Conservation (phyloP, 495 filamentous ascomycete species). For the Friedmanniomyces simplex region DNA sequence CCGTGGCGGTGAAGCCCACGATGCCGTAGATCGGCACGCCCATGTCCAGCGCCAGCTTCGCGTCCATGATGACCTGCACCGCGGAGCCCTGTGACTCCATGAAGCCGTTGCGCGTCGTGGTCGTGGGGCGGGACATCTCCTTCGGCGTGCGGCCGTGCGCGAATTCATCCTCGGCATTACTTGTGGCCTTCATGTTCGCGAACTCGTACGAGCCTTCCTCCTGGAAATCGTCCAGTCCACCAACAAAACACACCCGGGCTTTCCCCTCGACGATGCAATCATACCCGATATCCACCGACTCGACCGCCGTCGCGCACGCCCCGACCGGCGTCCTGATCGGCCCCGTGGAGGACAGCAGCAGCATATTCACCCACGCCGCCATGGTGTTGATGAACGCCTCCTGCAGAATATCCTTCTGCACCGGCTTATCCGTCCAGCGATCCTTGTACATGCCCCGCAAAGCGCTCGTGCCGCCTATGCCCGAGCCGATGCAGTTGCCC, state of each 20-base stretch:
- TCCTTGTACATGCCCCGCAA: constrained; percentile 98
- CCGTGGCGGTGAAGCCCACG: constrained; percentile 88
- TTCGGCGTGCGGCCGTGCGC: constrained; percentile 87
- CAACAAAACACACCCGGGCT: constrained; percentile 91
- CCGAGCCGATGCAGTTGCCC: constrained; percentile 95
- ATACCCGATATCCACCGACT: constrained; percentile 94
- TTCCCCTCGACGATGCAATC: constrained; percentile 98
- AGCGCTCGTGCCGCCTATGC: constrained; percentile 87
- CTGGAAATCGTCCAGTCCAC: constrained; percentile 98
- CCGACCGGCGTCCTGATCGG: constrained; percentile 98
- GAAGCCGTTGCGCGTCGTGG: constrained; percentile 92
- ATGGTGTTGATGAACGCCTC: constrained; percentile 99
- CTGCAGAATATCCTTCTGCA: constrained; percentile 97
- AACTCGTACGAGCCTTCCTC: constrained; percentile 99
- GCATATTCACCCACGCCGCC: constrained; percentile 99
- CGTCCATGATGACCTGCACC: constrained; percentile 97
- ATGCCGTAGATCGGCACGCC: constrained; percentile 96
- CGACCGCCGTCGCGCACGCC: constrained; percentile 93
- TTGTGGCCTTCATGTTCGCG: constrained; percentile 99
- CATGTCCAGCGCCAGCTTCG: constrained; percentile 93
- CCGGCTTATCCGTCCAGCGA: constrained; percentile 89
- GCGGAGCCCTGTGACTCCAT: constrained; percentile 99
- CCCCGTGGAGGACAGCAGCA: constrained; percentile 89
- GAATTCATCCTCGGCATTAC: constrained; percentile 92
- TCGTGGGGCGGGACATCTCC: constrained; percentile 97